Evolutionary conservation across 352 stramenopile genomes (phyloP).

Genomic region (Globisporangium canariense): DNA sequence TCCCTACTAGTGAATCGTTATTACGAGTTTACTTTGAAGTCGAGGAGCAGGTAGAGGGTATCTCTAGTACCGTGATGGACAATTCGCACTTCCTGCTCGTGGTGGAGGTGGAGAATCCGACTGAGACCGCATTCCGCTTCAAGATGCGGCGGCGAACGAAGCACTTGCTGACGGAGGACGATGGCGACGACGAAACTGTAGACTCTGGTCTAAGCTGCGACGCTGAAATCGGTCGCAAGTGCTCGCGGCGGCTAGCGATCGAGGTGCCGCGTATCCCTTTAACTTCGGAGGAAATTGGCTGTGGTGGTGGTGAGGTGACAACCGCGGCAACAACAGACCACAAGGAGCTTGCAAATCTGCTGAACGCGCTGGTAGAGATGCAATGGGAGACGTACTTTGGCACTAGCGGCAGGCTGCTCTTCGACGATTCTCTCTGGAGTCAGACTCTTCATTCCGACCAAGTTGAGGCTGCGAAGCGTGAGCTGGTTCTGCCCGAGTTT

Average conservation of each 20-base stretch:
- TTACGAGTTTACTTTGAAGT: not conserved
- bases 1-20: not conserved
- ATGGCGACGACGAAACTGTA: not conserved
- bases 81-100: slow-evolving; percentile 45
- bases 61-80: slow-evolving; percentile 33
- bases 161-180: not conserved
- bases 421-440: slow-evolving; percentile 17
- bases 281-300: not conserved
- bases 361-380: slow-evolving; percentile 45
- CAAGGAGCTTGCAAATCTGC: slow-evolving; percentile 13
- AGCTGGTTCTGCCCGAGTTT: slow-evolving; percentile 32
- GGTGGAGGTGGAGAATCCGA: slow-evolving; percentile 63
- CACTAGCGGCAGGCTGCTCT: slow-evolving; percentile 26
- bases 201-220: slow-evolving; percentile 17
- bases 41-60: not conserved
- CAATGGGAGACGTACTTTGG: slow-evolving; percentile 60
- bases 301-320: not conserved
- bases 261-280: slow-evolving; percentile 31
- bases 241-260: slow-evolving; percentile 37
- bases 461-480: slow-evolving; percentile 11
- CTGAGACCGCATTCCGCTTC: slow-evolving; percentile 64
- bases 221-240: slow-evolving; percentile 49
- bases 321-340: not conserved
- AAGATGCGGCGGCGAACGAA: slow-evolving; percentile 20
- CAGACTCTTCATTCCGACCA: not conserved